Base-by-base conservation (phyloP, 768 basidiomycete genomes). In the Holtermannia corniformis region DNA sequence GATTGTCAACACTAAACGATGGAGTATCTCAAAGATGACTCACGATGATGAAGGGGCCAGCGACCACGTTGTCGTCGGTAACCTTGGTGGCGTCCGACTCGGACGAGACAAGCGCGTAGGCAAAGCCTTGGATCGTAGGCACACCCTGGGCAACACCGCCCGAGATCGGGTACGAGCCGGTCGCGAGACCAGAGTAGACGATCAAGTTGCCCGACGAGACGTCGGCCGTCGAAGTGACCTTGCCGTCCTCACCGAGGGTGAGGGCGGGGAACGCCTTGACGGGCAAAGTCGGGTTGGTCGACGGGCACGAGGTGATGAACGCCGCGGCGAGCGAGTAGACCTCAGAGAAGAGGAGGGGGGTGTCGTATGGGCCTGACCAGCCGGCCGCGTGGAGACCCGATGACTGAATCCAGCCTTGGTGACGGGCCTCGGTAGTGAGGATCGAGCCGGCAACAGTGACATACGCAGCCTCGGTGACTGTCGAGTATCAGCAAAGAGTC, bases 321-420 rank as follows among this genome's bases (percentile, higher is more conserved):
- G 62, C 61, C 7, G 63, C 51, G 37, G 78, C 74, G 50, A 80
- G 72, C 1, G 78, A 77, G 73, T 72, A 79, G 41, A 78, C 78
- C 54, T 78, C 74, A 63, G 50, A 57, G 67, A 77, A 74, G 62
- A 52, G 68, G 24, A 76, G 67, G 49, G 63, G 69, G 56, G 68
- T 81, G 66, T 84, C 82, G 63, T 82, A 80, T 5, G 81, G 73
- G 3, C 77, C 76, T 47, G 77, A 79, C 82, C 82, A 84, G 1
- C 80, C 75, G 32, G 77, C 74, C 20, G 68, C 67, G 47, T 78
- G 73, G 55, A 73, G 70, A 40, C 80, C 76, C 14, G 78, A 75
- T 1, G 77, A 76, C 56, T 76, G 74, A 28, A 85, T 68, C 82
- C 82, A 85, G 1, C 78, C 73, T n/a, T 80, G 76, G 52, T 85